phyloP scores from a whole-genome alignment of 176 grass and related monocot species.

The Oryza nivara region DNA sequence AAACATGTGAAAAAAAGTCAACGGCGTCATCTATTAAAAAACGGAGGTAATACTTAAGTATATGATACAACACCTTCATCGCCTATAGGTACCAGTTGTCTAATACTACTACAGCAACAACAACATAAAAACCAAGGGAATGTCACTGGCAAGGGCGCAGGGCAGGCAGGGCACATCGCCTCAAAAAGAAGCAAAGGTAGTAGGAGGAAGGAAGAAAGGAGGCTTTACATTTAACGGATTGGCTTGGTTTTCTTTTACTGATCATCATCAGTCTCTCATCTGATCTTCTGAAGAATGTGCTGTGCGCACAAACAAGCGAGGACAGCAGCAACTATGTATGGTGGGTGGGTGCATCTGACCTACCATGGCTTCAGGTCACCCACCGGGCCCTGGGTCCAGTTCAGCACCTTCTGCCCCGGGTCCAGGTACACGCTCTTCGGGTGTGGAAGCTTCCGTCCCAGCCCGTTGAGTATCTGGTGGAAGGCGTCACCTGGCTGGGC shows the following conservation, averaged over 20 bases:
- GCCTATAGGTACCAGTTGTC: slow-evolving; percentile 22
- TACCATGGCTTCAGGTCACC: slow-evolving; percentile 72
- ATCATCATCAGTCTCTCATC: slow-evolving; percentile 23
- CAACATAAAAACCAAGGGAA: background rate
- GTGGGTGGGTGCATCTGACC: slow-evolving; percentile 2
- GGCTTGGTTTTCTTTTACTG: slow-evolving; percentile 16
- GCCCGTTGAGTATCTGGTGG: slow-evolving; percentile 71
- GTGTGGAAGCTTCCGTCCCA: slow-evolving; percentile 64
- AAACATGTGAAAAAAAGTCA: no score
- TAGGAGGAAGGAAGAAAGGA: background rate
- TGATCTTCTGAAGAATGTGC: slow-evolving; percentile 4
- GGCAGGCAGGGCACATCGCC: slow-evolving; percentile 32
- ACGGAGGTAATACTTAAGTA: background rate
- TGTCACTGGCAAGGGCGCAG: slow-evolving; percentile 30
- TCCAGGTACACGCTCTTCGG: slow-evolving; percentile 47
- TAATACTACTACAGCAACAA: slow-evolving; percentile 44
- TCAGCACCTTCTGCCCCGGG: slow-evolving; percentile 55
- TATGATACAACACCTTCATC: slow-evolving; percentile 43
- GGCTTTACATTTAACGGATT: slow-evolving; percentile 50
- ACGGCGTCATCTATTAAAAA: no score
- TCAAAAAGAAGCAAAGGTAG: slow-evolving; percentile 45
- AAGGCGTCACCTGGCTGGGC: slow-evolving; percentile 65
- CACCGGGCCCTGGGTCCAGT: slow-evolving; percentile 72
- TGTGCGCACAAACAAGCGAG: background rate
- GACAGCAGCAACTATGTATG: background rate